Percentiles rank a stretch among this genome's conserved stretches.
Evolutionary conservation across 2,329 filamentous ascomycete genomes (phyloP).

Genomic region (Beauveria sp.): DNA sequence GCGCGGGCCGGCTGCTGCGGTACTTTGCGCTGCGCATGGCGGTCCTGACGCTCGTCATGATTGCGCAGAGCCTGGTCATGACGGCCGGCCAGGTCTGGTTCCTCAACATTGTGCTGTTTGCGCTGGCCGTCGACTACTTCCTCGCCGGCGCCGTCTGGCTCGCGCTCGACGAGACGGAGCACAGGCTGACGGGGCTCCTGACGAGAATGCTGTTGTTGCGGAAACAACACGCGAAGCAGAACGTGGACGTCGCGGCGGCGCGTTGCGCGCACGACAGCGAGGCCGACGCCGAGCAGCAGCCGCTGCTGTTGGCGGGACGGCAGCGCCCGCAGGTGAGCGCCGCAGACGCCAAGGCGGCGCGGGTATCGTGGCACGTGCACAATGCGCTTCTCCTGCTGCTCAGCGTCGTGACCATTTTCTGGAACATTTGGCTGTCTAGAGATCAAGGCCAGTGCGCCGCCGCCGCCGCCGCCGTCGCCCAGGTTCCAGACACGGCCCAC

Average conservation of each 20-base stretch:
- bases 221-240: no score
- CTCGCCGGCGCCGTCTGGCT: constrained; percentile 36
- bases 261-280: background rate
- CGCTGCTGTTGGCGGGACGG: constrained; percentile 17
- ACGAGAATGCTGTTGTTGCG: constrained; percentile 9
- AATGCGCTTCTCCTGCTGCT: constrained; percentile 29
- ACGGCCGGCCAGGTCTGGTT: constrained; percentile 32
- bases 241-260: background rate
- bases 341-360: background rate
- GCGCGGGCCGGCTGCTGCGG: constrained; percentile 22
- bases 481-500: background rate
- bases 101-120: constrained; percentile 36
- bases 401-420: constrained; percentile 32
- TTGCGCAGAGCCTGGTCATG: constrained; percentile 24
- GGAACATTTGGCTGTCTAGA: constrained; percentile 39
- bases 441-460: constrained; percentile 29
- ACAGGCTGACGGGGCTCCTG: constrained; percentile 21
- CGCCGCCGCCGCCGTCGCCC: constrained; percentile 8
- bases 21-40: constrained; percentile 32
- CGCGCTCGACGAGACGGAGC: constrained; percentile 27
- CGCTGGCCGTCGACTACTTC: constrained; percentile 38
- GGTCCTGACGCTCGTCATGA: constrained; percentile 28
- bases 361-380: constrained; percentile 34
- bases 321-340: background rate
- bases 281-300: constrained; percentile 23